Evolutionary conservation across 305 asterid species (phyloP), one percentile per base, ranked within the genome.

Genomic region (Solanum hybrid): DNA sequence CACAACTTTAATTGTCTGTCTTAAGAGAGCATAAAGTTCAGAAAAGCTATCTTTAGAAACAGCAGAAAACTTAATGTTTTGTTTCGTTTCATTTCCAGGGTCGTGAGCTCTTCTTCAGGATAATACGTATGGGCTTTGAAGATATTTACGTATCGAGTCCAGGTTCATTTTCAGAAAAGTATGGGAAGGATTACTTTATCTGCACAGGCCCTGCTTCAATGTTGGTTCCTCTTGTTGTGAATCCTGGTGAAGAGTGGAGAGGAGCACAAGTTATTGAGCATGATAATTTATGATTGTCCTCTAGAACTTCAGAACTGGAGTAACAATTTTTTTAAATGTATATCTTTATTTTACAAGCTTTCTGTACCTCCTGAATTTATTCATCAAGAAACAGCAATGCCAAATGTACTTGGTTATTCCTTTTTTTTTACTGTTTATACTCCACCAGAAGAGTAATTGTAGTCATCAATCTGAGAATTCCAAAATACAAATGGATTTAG

Each of bases 231-330:
- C 89, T 95, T 27, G 91, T 94, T 17, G 89, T 96, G 75, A 94
- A 91, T 56, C 98, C 99, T n/a, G 98, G 98, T 72, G 94, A 95
- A 92, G 97, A 96, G 90, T 96, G 99, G 99, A 94, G 93, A 91
- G 99, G 96, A 90, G 99, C 98, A 85, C 99, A 95, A 89, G 92
- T 96, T 69, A 95, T 96, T 88, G 97, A 96, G 93, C 99, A 96
- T 77, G 97, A 95, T 81, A 95, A 96, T 91, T 92, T 96, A 91
- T 94, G 91, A 94, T 79, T 37, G 60, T 89, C 24, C 11, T 60
- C 27, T 64, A 64, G 13, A 64, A 64, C 72, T 64, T 64, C 71
- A 60, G 71, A 7, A 60, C 71, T 60, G 71, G 26, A 60, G 71
- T 60, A 60, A 60, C 69, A 56, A 17, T 56, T 56, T 60, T 64